A percentile compares a stretch with the other conserved stretches of the same genome.
Conservation (phyloP, 345 rosid genomes). For the Salix arbutifolia region DNA sequence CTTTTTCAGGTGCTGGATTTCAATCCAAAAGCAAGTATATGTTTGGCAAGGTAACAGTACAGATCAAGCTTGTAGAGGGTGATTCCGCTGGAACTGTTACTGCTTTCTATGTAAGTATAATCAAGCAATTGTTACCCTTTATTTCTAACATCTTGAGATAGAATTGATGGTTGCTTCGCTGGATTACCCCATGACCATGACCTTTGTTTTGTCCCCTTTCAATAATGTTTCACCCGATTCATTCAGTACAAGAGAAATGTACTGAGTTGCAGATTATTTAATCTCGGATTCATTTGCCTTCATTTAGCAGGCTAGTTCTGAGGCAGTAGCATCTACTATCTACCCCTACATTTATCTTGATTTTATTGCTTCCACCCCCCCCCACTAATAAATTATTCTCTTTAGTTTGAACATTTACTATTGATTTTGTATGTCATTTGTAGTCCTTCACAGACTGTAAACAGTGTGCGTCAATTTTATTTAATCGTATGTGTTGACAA, state of each 20-base stretch:
- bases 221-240: slow-evolving; percentile 1
- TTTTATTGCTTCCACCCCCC: slow-evolving; percentile 5
- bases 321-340: background rate
- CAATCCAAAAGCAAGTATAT: slow-evolving; percentile 79
- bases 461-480: background rate
- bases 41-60: slow-evolving; percentile 82
- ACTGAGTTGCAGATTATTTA: background rate
- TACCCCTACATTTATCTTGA: slow-evolving; percentile 6
- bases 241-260: background rate
- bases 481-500: background rate
- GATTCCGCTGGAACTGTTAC: slow-evolving; percentile 99
- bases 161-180: slow-evolving; percentile 19
- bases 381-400: background rate
- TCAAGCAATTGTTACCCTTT: too few relatives aligned
- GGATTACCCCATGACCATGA: background rate
- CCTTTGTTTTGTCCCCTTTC: slow-evolving; percentile 1
- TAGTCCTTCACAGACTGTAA: too few relatives aligned
- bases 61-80: slow-evolving; percentile 95
- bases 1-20: slow-evolving; percentile 82
- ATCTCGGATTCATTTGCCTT: slow-evolving; percentile 11
- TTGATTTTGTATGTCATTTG: too few relatives aligned
- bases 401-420: too few relatives aligned
- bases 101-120: slow-evolving; percentile 76
- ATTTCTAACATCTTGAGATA: too few relatives aligned
- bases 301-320: background rate